Evolutionary conservation across 108 stramenopile species (phyloP), one percentile per base, ranked within the genome.

Genomic region (Pinguiococcus pyrenoidosus): DNA sequence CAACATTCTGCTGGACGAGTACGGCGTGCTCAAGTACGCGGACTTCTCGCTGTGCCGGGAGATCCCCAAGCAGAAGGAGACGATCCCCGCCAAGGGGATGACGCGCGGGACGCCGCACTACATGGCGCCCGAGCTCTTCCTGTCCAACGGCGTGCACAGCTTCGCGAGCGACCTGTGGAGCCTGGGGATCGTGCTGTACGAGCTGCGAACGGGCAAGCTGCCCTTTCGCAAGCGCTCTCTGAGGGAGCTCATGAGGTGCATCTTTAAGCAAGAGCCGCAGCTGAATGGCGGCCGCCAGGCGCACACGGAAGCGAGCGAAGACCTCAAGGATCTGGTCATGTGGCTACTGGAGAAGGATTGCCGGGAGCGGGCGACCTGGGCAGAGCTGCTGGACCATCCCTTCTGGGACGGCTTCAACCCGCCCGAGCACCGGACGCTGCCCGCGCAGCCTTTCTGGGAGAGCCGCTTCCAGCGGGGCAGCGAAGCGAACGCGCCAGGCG

Each of bases 1-100:
- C 22, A 74, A 77, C 55, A 41, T 74, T 17, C 51, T 77, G 29
- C 49, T 77, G 1, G 71, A 77, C 46, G 75, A 77, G 51, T 66
- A 69, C 44, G 75, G 75, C 8, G 62, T 72, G 9, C 62, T 77
- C 17, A 74, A 76, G 57, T 39, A 72, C 17, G 41, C 33, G 17
- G 73, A 68, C 51, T 74, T 71, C 27, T 56, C 49, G 6, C 33
- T 64, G 17, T 59, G 64, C 14, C 43, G 51, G 28, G 32, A 25
- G 24, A 49, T 68, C 22, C 49, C 43, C 2, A 26, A 27, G 44
- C 32, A 63, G 36, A 44, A 35, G 51, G 2, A 5, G 46, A 4
- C 20, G 7, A 32, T 25, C 35, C 22, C 16, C 8, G 24, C 37
- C 4, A 45, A 32, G 33, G 4, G 14, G 23, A 44, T 30, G 18